Conservation (phyloP, 1,139 yeast species). For the Suhomyces coccinellae region DNA sequence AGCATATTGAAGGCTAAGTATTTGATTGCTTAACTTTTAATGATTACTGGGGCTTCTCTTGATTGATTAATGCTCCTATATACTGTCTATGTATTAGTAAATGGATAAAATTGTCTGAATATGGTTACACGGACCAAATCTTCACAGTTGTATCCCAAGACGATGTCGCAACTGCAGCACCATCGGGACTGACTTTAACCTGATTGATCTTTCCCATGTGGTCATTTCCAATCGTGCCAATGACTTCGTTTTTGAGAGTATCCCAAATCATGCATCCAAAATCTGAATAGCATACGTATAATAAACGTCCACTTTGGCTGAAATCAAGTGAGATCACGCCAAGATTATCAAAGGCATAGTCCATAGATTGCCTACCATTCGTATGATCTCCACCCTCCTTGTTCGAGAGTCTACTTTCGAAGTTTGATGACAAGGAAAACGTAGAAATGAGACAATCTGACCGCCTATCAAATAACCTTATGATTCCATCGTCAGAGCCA, state of each 20-base stretch:
- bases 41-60: background rate
- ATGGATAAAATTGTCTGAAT: conserved; percentile 1
- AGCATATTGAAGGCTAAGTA: conserved; percentile 46
- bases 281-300: conserved; percentile 77
- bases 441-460: conserved; percentile 68
- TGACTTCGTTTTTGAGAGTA: conserved; percentile 59
- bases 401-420: conserved; percentile 4
- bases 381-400: background rate
- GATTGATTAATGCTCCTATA: conserved; percentile 3
- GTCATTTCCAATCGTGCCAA: conserved; percentile 57
- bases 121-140: conserved; percentile 52
- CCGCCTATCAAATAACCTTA: conserved; percentile 74
- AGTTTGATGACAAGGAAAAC: conserved; percentile 41
- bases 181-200: conserved; percentile 72
- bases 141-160: conserved; percentile 71
- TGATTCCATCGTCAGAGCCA: conserved; percentile 79
- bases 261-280: conserved; percentile 82
- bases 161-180: conserved; percentile 68
- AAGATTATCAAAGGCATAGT: conserved; percentile 46
- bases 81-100: conserved; percentile 12
- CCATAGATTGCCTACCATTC: background rate
- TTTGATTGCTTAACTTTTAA: background rate
- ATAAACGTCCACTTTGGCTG: conserved; percentile 71
- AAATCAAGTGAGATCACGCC: conserved; percentile 74
- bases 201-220: conserved; percentile 64